phyloP scores from a whole-genome alignment of 106 monocot genomes.

The Iris macrosiphon region DNA sequence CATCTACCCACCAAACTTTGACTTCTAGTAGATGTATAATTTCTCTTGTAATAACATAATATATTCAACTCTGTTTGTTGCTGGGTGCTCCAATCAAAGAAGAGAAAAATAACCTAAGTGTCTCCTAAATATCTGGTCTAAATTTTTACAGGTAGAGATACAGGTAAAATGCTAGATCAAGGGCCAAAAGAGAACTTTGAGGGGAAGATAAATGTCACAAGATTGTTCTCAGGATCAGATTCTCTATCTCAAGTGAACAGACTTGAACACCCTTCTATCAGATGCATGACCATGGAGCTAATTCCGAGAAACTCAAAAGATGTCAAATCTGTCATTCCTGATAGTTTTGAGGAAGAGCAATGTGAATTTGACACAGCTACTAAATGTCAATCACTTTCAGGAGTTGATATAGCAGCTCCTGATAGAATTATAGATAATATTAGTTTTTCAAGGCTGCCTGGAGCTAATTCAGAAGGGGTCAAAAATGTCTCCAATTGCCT shows the following conservation, averaged over 20 bases:
- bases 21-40: neutral
- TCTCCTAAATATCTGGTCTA: neutral
- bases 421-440: conserved; percentile 13
- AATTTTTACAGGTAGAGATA: conserved; percentile 23
- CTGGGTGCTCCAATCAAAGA: neutral
- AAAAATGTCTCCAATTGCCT: neutral
- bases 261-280: neutral
- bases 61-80: neutral
- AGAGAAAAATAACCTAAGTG: too few species aligned
- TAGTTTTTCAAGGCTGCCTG: conserved; percentile 3
- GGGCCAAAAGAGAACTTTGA: conserved; percentile 11
- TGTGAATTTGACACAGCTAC: conserved; percentile 7
- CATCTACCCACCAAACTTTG: neutral
- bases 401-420: neutral
- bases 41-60: neutral
- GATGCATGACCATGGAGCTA: conserved; percentile 15
- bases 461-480: conserved; percentile 7
- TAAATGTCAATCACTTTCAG: conserved; percentile 3
- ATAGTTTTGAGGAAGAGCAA: conserved; percentile 69
- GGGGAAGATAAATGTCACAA: conserved; percentile 1
- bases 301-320: conserved; percentile 15
- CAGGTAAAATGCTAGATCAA: conserved; percentile 6
- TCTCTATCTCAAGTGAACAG: conserved; percentile 6
- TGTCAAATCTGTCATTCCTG: conserved; percentile 36
- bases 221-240: neutral